Conservation (phyloP, 352 stramenopile genomes). For the Globisporangium yorkense region DNA sequence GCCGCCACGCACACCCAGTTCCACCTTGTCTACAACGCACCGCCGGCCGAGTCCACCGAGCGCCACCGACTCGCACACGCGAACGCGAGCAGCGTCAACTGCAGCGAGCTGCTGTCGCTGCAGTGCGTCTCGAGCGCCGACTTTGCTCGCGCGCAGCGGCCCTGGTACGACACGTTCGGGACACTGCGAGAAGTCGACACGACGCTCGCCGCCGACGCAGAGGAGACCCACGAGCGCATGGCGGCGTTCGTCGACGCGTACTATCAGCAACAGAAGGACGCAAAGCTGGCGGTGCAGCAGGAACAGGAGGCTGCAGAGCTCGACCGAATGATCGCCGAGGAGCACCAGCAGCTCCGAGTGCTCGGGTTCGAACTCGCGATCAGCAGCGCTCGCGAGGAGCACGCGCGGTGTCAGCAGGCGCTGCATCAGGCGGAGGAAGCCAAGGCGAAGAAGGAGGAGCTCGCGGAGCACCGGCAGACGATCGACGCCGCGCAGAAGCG, state of each 20-base stretch:
- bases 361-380: constrained; percentile 30
- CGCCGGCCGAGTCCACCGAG: constrained; percentile 35
- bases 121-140: constrained; percentile 30
- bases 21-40: constrained; percentile 49
- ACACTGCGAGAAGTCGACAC: constrained; percentile 29
- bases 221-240: constrained; percentile 32
- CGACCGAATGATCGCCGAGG: constrained; percentile 25
- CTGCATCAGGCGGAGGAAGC: constrained; percentile 58
- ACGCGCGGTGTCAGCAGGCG: constrained; percentile 24
- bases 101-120: constrained; percentile 49
- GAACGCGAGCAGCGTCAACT: constrained; percentile 30
- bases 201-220: constrained; percentile 12
- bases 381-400: constrained; percentile 26
- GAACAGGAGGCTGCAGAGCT: constrained; percentile 23
- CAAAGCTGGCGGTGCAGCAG: constrained; percentile 14
- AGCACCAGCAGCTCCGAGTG: constrained; percentile 31
- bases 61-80: constrained; percentile 48
- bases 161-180: constrained; percentile 48
- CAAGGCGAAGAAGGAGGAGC: constrained; percentile 77
- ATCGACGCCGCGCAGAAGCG: constrained; percentile 31
- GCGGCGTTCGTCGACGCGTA: constrained; percentile 27
- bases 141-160: constrained; percentile 19
- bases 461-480: constrained; percentile 35
- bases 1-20: constrained; percentile 25
- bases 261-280: constrained; percentile 15